phyloP scores from a whole-genome alignment of 169 alveolate species.

The Nephromyces sp. region DNA sequence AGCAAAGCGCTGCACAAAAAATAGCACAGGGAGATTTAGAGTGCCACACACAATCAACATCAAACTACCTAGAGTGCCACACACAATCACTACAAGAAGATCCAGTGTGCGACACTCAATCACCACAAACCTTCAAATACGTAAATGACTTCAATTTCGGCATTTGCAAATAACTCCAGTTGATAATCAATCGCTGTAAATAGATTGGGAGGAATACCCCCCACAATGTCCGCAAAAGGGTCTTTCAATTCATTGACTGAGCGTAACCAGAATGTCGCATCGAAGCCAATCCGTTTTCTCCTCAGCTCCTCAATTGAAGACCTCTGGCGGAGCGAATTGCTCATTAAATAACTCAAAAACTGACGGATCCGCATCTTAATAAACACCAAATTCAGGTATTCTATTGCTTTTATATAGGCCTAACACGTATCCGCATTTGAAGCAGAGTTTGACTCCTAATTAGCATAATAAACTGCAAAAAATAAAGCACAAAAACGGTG shows the following conservation, averaged over 20 bases:
- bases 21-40: no score
- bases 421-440: no score
- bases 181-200: conserved; percentile 9
- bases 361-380: conserved; percentile 35
- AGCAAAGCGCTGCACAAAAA: no score
- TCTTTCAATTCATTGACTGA: conserved; percentile 13
- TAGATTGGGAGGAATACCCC: conserved; percentile 22
- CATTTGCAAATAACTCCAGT: conserved; percentile 18
- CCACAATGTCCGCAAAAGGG: conserved; percentile 13
- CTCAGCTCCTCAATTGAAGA: conserved; percentile 6
- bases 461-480: no score
- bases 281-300: conserved; percentile 26
- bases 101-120: conserved; percentile 4
- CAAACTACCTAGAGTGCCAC: background rate
- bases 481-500: no score
- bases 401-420: no score
- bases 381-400: no score
- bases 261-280: conserved; percentile 28
- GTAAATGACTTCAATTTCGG: conserved; percentile 12
- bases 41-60: background rate
- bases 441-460: no score
- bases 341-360: conserved; percentile 18
- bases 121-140: conserved; percentile 22
- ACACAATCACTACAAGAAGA: no score
- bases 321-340: conserved; percentile 7